Evolutionary conservation across 768 basidiomycete genomes (phyloP), one percentile per base, ranked within the genome.

Genomic region (Dendrothele bispora): DNA sequence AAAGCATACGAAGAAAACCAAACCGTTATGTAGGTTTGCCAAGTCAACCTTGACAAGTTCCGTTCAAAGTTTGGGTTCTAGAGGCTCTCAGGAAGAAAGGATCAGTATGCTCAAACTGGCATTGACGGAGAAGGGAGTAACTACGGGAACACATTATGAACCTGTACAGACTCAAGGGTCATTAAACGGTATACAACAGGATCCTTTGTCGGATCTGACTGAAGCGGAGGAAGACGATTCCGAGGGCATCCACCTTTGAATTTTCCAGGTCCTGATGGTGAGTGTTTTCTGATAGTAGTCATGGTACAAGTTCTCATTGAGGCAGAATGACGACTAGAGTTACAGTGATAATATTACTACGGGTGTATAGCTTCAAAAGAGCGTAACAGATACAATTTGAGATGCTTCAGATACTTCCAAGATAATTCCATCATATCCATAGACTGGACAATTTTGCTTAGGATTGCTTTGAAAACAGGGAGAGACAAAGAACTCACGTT

Each of bases 351-450:
- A 12, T 7, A 25, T 20, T 41, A 40, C 38, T 20, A 29, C 17
- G 8, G 14, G 22, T 7, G 6, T 20, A 51, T n/a, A 21, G 15
- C 8, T 34, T 77, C 57, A 86, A 64, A 89, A 87, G 37, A 91
- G 61, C 57, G 74, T 85, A 8, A 92, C 83, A 25, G 84, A 73
- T 15, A 86, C 78, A 22, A 93, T 84, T 56, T 90, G 88, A 3
- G 86, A 89, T 18, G 82, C 74, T 53, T 88, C 86, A 10, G 86
- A 82, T 11, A 86, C 85, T 57, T 93, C 91, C 24, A 91, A 64
- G 41, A 91, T 82, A 35, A 90, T 78, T 20, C 91, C 90, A 50
- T 91, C 84, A 57, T 88, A 91, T 25, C 90, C 89, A 50, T 88
- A 72, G 17, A 91, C 83, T 85, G 41, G 0, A 21, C 18, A 25